Base-by-base conservation (phyloP, 1,284 basidiomycete genomes). In the Chalciporus piperatoides region DNA sequence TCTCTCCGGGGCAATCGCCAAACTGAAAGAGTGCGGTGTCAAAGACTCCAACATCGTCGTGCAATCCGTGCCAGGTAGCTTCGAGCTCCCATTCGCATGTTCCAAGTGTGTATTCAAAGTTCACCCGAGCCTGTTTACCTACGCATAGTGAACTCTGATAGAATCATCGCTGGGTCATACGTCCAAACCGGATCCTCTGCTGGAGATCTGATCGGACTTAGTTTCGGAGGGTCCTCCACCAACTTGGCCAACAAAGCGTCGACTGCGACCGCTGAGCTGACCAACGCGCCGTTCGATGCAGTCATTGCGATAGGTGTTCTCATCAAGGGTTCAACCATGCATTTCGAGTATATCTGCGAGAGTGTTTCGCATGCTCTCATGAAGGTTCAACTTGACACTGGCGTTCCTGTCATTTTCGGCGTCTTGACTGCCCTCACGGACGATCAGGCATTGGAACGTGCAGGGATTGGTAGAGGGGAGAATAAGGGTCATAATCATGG, bases 261-360 rank as follows among this genome's bases (percentile, higher is more conserved):
- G 0, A 70, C 70, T 2, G 56, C 57, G 4, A 17, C 30, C 2
- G 56, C 57, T 6, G 61, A 68, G 32, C 71, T 76, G 60, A 76
- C 81, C 9, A 80, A 76, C 43, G 77, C 80, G 50, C 85, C 92
- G 0, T 95, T 97, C 59, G 90, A 96, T 70, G 97, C 94, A 10
- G 85, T 97, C 56, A 96, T 99, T 64, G 92, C 94, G 35, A 93
- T 99, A 62, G 96, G 96, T 9, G 92, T 95, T 40, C 84, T 99
- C 65, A 97, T 99, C 80, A 99, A 99, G 71, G 96, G 94, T 50
- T 79, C 83, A 3, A 97, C 94, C 12, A 96, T 96, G 92, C 94
- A 97, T 73, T 97, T 97, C 68, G 94, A 97, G 71, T 99, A 99
- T 77, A 99, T 99, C 69, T 92, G 84, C 66, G 94, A 98, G 60